Base-by-base conservation (phyloP, 1,139 yeast genomes). In the Geotrichum klebahnii region DNA sequence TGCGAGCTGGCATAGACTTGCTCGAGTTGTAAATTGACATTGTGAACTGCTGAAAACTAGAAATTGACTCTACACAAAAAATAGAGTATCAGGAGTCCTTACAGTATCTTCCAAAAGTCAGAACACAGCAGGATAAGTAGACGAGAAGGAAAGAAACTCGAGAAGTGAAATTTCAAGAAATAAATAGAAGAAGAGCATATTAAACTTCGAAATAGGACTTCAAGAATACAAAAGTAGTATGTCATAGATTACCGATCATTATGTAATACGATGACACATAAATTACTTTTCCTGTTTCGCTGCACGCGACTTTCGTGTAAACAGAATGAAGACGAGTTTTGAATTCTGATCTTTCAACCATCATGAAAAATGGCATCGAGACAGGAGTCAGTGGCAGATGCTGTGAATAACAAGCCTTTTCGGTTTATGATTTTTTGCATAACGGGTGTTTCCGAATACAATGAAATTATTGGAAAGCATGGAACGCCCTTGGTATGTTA, bases 381-480 rank as follows among this genome's bases (percentile, higher is more conserved):
- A 3, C 20, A 40, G 26, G 19, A n/a, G 23, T 19, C 35, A 14
- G 20, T 10, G 5, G 22, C 38, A n/a, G 39, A 35, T 8, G 46
- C 38, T 5, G 44, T 23, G 32, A 31, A 35, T 24, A 33, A 34
- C 23, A 48, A 48, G 45, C 52, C 52, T 4, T 48, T 48, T 26
- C 14, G 52, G 41, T 33, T 48, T 14, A 48, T 48, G 52, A 34
- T 43, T 20, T 48, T 48, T 26, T 48, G 52, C 38, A 48, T 48
- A 22, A 48, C 52, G n/a, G 52, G 52, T 3, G 52, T 44, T 4
- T 38, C 48, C 12, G 46, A 48, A 12, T 44, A 44, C 44, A 48
- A 48, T 16, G 44, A 29, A 9, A 16, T 39, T 26, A 12, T 43
- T 5, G 26, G 22, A 23, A 16, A 19, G 12, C 40, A 34, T 20